Conservation (phyloP, 1,139 yeast species). For the Yueomyces sp. region DNA sequence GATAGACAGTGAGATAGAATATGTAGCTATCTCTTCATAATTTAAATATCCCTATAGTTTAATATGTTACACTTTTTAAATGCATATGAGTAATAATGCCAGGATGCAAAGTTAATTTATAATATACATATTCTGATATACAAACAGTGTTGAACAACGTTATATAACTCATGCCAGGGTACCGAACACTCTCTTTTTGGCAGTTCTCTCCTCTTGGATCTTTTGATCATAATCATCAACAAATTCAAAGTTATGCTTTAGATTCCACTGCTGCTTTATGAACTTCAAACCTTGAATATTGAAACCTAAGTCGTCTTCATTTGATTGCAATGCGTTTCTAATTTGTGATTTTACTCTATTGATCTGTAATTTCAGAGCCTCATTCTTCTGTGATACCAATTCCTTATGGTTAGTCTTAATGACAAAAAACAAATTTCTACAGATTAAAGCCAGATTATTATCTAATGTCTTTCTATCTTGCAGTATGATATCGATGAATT, state of each 20-base stretch:
- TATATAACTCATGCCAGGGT: slow-evolving; percentile 14
- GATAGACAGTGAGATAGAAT: no score
- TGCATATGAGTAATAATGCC: no score
- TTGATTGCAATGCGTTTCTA: slow-evolving; percentile 38
- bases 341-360: slow-evolving; percentile 45
- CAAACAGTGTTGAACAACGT: background rate
- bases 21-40: no score
- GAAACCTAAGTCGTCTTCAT: slow-evolving; percentile 60
- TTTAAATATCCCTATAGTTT: no score
- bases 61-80: no score
- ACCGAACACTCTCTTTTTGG: slow-evolving; percentile 58
- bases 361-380: slow-evolving; percentile 45
- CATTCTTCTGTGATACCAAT: slow-evolving; percentile 52
- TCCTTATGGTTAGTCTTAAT: slow-evolving; percentile 69
- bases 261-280: slow-evolving; percentile 66
- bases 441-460: slow-evolving; percentile 47
- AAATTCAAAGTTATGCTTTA: slow-evolving; percentile 61
- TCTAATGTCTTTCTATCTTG: slow-evolving; percentile 31
- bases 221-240: slow-evolving; percentile 56
- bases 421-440: slow-evolving; percentile 63
- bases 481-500: slow-evolving; percentile 70
- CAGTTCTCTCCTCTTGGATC: slow-evolving; percentile 39
- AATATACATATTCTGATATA: background rate
- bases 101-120: no score
- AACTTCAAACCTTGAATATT: slow-evolving; percentile 75